These are phyloP conservation scores for Suhomyces vadensis DNA, from an alignment of 805 yeast genomes.

Conservation along the genomic window DNA sequence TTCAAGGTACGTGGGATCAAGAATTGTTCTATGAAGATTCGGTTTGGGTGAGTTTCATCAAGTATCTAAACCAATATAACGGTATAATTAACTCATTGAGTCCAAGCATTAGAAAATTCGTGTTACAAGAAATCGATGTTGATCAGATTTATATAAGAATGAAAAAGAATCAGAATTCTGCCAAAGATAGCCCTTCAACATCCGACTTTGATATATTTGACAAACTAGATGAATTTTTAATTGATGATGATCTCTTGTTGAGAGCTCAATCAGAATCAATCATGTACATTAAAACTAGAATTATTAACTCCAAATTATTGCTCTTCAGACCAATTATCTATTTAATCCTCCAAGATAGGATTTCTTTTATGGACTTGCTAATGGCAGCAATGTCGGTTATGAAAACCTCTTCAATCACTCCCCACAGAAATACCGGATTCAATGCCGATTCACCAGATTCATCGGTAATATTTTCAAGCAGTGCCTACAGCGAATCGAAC, in stretches of 20 bases:
- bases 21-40: constrained; percentile 20
- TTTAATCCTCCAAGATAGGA: constrained; percentile 30
- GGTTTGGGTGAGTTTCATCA: constrained; percentile 30
- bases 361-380: constrained; percentile 27
- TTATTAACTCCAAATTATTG: constrained; percentile 32
- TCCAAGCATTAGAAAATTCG: constrained; percentile 34
- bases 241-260: constrained; percentile 34
- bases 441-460: constrained; percentile 8
- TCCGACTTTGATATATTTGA: constrained; percentile 18
- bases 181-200: constrained; percentile 12
- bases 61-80: constrained; percentile 38
- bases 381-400: constrained; percentile 25
- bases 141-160: constrained; percentile 30
- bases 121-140: constrained; percentile 32
- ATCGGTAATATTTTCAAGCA: constrained; percentile 4
- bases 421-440: not conserved
- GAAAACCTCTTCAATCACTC: constrained; percentile 5
- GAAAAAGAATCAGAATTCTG: constrained; percentile 21
- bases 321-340: constrained; percentile 38
- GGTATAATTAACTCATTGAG: constrained; percentile 38
- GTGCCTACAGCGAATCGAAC: not conserved
- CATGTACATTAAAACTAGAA: constrained; percentile 40
- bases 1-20: constrained; percentile 24
- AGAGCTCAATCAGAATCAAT: constrained; percentile 38
- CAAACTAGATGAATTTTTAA: constrained; percentile 33